Base-by-base conservation (phyloP, 768 basidiomycete species). In the Boletus vinaceobasis region DNA sequence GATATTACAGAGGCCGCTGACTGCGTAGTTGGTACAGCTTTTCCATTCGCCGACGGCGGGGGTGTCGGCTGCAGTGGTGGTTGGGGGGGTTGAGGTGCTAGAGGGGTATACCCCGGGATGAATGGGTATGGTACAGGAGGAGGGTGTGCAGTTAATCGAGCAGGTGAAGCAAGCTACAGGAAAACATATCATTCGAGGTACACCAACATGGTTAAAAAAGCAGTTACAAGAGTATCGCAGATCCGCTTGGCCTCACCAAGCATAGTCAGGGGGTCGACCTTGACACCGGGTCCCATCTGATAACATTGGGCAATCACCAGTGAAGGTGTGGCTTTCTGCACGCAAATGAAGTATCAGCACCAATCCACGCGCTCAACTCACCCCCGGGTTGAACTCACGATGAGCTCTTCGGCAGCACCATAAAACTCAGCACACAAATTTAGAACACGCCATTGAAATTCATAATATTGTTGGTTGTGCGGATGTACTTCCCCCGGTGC, bases 371-470 rank as follows among this genome's bases (percentile, higher is more conserved):
- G 35, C 51, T 9, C 43, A 35, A 49, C 59, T 47, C 54, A 53
- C 56, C 43, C 50, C 36, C 53, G 27, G 43, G 46, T 38, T 29
- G 35, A 58, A 81, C 87, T 70, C 70, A 91, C 89, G 55, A 92
- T 79, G 43, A 92, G 80, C 69, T 92, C 89, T 69, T 90, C 89
- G 17, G 89, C 89, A 7, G 89, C 89, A 27, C 83, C 85, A 71
- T 92, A 92, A 67, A 92, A 92, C 66, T 92, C 90, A 1, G 87
- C 84, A 69, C 89, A 92, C 38, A 92, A 74, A 63, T 89, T 89
- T 53, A 91, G 69, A 38, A 90, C 82, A 50, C 88, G 83, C 89
- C 89, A 91, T 67, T 91, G 89, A 64, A 91, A 91, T 65, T 91
- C 88, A 69, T 88, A 89, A 68, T 88, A 90, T 63, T 85, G 83